These are phyloP conservation scores for Rhizoclosmatium globosum DNA, from an alignment of 192 early-diverging fungal genomes.

Conservation along the genomic window DNA sequence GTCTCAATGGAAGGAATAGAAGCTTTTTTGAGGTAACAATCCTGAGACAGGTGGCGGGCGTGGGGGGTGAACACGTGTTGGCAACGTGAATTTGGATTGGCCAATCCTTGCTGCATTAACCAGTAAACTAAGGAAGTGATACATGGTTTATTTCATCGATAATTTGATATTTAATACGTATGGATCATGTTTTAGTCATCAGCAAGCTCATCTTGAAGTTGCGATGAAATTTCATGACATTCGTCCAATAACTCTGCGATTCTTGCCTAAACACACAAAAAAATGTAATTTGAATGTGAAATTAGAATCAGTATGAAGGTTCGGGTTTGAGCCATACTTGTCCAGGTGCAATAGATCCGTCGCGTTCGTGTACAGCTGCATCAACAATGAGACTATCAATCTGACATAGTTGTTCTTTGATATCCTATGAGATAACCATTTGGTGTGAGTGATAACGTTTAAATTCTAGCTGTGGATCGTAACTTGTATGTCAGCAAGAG, in stretches of 20 bases:
- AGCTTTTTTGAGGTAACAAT: background rate
- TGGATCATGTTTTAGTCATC: slow-evolving; percentile 14
- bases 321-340: background rate
- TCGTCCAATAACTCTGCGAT: slow-evolving; percentile 32
- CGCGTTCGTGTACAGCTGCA: slow-evolving; percentile 29
- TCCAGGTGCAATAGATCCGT: slow-evolving; percentile 29
- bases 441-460: background rate
- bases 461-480: background rate
- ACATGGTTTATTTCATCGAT: background rate
- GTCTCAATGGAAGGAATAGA: background rate
- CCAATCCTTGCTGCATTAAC: background rate
- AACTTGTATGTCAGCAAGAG: slow-evolving; percentile 20
- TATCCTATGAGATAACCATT: slow-evolving; percentile 2
- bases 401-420: slow-evolving; percentile 27
- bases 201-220: slow-evolving; percentile 6
- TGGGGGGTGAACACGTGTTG: background rate
- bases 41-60: background rate
- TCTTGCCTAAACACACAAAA: background rate
- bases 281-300: background rate
- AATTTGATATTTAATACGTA: background rate
- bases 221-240: slow-evolving; percentile 24
- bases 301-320: too few species aligned
- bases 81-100: too few species aligned
- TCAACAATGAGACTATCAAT: slow-evolving; percentile 30
- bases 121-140: background rate